phyloP scores from a whole-genome alignment of 108 stramenopile genomes.

The Fragilariopsis cylindrus region DNA sequence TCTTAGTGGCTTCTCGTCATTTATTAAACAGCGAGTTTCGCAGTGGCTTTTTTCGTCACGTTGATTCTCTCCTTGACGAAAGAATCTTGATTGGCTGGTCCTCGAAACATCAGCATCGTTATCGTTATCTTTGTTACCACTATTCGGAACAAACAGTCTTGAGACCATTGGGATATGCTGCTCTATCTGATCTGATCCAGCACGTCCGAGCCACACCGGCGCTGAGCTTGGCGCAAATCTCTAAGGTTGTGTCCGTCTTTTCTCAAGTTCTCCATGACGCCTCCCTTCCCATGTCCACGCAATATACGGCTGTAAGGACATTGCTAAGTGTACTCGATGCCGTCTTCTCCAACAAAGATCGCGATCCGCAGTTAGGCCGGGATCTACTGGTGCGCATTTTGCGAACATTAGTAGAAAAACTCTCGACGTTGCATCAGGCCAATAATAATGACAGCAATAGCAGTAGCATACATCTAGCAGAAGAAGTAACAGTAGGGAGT shows the following conservation, averaged over 20 bases:
- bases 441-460: background rate
- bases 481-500: background rate
- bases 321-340: constrained; percentile 88
- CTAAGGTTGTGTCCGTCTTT: constrained; percentile 84
- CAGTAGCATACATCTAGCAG: background rate
- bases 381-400: constrained; percentile 85
- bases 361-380: constrained; percentile 74
- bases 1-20: constrained; percentile 88
- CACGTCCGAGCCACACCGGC: constrained; percentile 57
- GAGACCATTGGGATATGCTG: constrained; percentile 87
- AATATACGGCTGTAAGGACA: constrained; percentile 85
- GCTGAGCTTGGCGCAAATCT: constrained; percentile 83
- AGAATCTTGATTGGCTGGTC: constrained; percentile 61
- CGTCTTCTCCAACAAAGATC: constrained; percentile 81
- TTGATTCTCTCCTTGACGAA: constrained; percentile 92
- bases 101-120: constrained; percentile 20
- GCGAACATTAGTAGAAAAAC: constrained; percentile 80
- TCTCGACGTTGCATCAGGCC: constrained; percentile 57
- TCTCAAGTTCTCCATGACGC: constrained; percentile 87
- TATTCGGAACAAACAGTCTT: constrained; percentile 64
- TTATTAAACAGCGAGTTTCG: constrained; percentile 92
- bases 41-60: constrained; percentile 81
- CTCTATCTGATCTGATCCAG: constrained; percentile 89
- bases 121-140: constrained; percentile 7
- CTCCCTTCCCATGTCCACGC: constrained; percentile 78